Base-by-base conservation (phyloP, 2,329 filamentous ascomycete species). In the Furcasterigmium furcatum region DNA sequence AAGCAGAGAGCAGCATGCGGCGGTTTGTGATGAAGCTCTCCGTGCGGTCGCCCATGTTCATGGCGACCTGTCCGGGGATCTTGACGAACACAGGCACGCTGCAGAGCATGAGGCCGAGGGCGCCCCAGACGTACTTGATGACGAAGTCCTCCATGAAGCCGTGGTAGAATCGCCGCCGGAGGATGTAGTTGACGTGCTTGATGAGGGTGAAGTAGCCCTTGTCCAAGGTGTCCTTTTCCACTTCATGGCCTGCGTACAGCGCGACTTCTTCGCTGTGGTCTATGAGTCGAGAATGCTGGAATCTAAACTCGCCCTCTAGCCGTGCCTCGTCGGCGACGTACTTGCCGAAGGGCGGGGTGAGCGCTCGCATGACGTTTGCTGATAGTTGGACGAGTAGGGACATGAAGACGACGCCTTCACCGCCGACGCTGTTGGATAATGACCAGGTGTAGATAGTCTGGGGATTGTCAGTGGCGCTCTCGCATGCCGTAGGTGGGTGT, bases 101-200 rank as follows among this genome's bases (percentile, higher is more conserved):
- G 73, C 94, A 99, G 9, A 99, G 82, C 52, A 96, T 67, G 52
- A 99, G 77, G 2, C 94, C 94, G 36, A 99, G 67, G 3, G 94
- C 92, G 34, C 94, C 94, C 94, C 94, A 99, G 68, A 97, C 94
- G 64, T 99, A 99, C 67, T 99, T 99, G 68, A 99, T 96, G 47
- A 97, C 90, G 66, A 96, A 99, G 65, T 99, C 94, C 64, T 99
- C 94, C 92, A 97, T 96, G 59, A 99, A 86, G n/a, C 91, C 92
- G 64, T 99, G 92, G 65, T 97, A 97, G 64, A 99, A 88, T 41
- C 94, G 82, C 51, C 89, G 79, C 32, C 91, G 80, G 50, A 99
- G 71, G 53, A 97, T 96, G 60, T 95, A 85, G 66, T 99, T 99
- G 62, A 99, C 92, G 68, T 99, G 94, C 70, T 96, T 97, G 72